Conservation (phyloP, 495 filamentous ascomycete species). For the Penicillium steckii region DNA sequence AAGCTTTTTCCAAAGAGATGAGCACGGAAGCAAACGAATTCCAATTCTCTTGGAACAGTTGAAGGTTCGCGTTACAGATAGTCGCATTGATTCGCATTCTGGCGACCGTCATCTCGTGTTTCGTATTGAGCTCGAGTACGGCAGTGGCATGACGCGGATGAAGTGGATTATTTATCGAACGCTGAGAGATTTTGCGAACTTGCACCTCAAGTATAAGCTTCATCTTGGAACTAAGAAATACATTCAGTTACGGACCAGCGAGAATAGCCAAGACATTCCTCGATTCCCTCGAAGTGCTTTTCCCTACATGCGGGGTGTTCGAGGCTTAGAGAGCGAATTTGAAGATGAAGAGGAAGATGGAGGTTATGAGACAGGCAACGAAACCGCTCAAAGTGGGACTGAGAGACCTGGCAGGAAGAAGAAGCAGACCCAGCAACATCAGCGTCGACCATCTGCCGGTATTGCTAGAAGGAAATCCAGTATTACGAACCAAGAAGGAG, state of each 20-base stretch:
- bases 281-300: conserved; percentile 89
- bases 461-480: conserved; percentile 57
- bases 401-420: conserved; percentile 55
- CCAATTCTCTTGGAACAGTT: conserved; percentile 94
- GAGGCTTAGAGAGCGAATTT: conserved; percentile 73
- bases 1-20: conserved; percentile 95
- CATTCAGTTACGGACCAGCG: conserved; percentile 57
- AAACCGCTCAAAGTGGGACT: conserved; percentile 52
- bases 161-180: conserved; percentile 91
- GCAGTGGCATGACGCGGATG: conserved; percentile 92
- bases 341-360: conserved; percentile 79
- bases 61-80: conserved; percentile 83
- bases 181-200: conserved; percentile 84
- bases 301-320: conserved; percentile 80
- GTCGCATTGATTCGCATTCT: conserved; percentile 58
- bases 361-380: conserved; percentile 56
- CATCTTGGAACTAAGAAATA: conserved; percentile 78
- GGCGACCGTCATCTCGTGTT: conserved; percentile 85
- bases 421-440: conserved; percentile 44
- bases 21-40: conserved; percentile 91
- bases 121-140: conserved; percentile 92
- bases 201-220: conserved; percentile 90
- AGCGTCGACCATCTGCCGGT: conserved; percentile 53
- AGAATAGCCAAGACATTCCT: conserved; percentile 62
- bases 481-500: conserved; percentile 45